Evolutionary conservation across 768 basidiomycete genomes (phyloP).

Genomic region (Leccinum subgranulosum): DNA sequence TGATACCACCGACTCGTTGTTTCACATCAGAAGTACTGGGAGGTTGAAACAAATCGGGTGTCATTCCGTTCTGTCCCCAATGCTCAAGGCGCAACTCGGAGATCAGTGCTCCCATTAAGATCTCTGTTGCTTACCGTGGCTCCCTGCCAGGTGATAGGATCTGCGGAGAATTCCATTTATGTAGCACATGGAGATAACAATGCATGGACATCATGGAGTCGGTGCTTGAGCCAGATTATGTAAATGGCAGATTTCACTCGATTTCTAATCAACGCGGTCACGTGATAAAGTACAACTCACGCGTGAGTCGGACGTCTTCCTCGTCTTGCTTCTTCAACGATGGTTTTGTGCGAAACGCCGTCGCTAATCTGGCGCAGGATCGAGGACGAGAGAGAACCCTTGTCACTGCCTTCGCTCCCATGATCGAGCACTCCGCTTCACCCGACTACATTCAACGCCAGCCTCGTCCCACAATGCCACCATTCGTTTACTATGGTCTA

Average conservation of each 20-base stretch:
- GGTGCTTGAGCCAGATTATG: no score
- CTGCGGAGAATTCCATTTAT: no score
- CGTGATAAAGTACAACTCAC: slow-evolving; percentile 21
- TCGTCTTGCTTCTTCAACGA: slow-evolving; percentile 9
- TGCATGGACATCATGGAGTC: no score
- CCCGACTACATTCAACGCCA: slow-evolving; percentile 60
- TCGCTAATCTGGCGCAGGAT: slow-evolving; percentile 85
- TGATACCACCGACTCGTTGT: no score
- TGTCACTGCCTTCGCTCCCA: slow-evolving; percentile 79
- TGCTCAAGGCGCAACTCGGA: background rate
- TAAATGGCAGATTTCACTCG: no score
- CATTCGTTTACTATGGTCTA: slow-evolving; percentile 48
- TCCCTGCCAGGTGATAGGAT: no score
- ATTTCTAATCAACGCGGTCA: slow-evolving; percentile 26
- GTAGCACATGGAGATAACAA: no score
- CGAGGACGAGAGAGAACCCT: slow-evolving; percentile 74
- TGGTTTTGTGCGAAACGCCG: slow-evolving; percentile 70
- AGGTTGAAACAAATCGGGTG: no score
- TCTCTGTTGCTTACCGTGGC: no score
- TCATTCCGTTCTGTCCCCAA: no score
- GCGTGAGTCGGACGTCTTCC: slow-evolving; percentile 13
- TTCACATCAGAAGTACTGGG: no score
- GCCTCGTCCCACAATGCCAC: slow-evolving; percentile 50
- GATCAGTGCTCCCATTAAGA: no score
- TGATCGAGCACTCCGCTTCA: slow-evolving; percentile 60